Evolutionary conservation across 169 alveolate genomes (phyloP).

Genomic region (Plasmodium yoelii): DNA sequence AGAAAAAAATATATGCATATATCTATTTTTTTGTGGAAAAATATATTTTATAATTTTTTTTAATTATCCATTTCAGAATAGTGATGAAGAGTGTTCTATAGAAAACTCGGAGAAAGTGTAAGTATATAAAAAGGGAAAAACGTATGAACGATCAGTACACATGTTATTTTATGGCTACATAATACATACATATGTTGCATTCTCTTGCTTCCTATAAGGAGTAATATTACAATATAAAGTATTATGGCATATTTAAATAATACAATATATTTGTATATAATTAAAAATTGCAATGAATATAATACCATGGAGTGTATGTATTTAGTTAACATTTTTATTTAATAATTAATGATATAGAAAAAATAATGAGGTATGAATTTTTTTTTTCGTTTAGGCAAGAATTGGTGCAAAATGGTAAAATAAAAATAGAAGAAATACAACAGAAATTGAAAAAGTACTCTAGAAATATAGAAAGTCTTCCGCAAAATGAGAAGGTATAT

Average conservation of each 20-base stretch:
- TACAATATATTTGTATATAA: too few species aligned
- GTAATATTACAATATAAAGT: too few species aligned
- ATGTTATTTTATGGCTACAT: too few species aligned
- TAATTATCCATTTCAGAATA: slow-evolving; percentile 15
- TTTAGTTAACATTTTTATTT: too few species aligned
- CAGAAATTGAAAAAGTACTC: slow-evolving; percentile 40
- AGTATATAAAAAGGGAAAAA: slow-evolving; percentile 8
- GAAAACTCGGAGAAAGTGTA: slow-evolving; percentile 75
- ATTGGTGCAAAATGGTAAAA: slow-evolving; percentile 63
- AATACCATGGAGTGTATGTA: too few species aligned
- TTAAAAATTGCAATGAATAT: too few species aligned
- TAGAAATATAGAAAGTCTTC: slow-evolving; percentile 18
- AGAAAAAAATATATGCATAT: not conserved
- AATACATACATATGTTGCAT: too few species aligned
- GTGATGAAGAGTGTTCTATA: slow-evolving; percentile 58
- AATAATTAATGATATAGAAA: not conserved
- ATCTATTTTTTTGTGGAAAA: not conserved
- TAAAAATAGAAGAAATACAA: slow-evolving; percentile 67
- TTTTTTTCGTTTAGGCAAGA: slow-evolving; percentile 26
- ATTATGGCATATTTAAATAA: too few species aligned
- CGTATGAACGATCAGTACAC: too few species aligned
- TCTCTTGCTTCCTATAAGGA: too few species aligned
- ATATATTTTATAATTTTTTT: slow-evolving; percentile 22
- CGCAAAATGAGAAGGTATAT: slow-evolving; percentile 54
- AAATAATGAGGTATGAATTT: not conserved